Base-by-base conservation (phyloP, 2,329 filamentous ascomycete species). In the Hymenoscyphus fructigenus region DNA sequence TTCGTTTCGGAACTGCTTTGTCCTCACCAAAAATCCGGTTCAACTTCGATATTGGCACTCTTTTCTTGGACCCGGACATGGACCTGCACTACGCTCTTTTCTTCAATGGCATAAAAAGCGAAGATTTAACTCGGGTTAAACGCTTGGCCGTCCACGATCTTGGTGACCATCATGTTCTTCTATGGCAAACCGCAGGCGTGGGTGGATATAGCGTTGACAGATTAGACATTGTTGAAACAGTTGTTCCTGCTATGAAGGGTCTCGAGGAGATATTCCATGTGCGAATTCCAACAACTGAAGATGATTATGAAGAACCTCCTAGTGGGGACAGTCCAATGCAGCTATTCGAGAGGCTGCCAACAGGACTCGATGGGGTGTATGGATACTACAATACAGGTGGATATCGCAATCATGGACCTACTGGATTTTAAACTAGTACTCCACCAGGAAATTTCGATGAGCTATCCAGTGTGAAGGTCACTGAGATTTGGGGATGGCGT, bases 11-110 rank as follows among this genome's bases (percentile, higher is more conserved):
- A 0, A 67, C 50, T 15, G 7, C 59, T 9, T 20, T 69, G 23
- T 44, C 64, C n/a, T 12, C 57, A 6, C 58, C 65, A 0, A 53
- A 26, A 12, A 69, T 65, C 1, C 9, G 36, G 14, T 72, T 72
- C 59, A 70, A 73, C n/a, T 69, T 69, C 60, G 58, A 62, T 1
- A 41, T 70, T 5, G 67, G 72, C n/a, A 69, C 65, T 0, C 41
- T 72, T 2, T 70, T 63, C 36, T n/a, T 72, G 41, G 28, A 65
- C 32, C 0, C 38, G 0, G 9, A 59, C 2, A 17, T 68, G 4
- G 14, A 64, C 1, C 4, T 15, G 6, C 20, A 66, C 2, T 1
- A 66, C 29, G 7, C 57, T 6, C 50, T 60, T 29, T 61, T 72
- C 20, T 29, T 70, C 3, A 44, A 14, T 2, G 44, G 41, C n/a